Conservation (phyloP, 2,329 filamentous ascomycete species). For the Monilinia fructicola region DNA sequence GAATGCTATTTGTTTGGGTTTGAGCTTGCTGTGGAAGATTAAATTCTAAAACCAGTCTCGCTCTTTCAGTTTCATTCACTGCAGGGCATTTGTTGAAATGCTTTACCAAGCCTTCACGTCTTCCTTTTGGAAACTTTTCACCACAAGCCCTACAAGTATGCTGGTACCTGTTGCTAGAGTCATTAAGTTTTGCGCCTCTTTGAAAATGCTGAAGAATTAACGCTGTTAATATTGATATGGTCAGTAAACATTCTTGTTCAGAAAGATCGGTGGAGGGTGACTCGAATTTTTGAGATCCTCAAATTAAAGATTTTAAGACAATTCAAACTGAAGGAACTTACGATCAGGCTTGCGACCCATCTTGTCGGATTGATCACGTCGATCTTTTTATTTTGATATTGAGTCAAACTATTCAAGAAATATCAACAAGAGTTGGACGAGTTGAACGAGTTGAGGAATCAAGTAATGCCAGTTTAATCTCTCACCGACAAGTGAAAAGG, state of each 20-base stretch:
- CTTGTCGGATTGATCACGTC: background rate
- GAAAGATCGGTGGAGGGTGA: slow-evolving; percentile 5
- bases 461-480: slow-evolving; percentile 21
- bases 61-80: slow-evolving; percentile 70
- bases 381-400: background rate
- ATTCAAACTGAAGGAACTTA: slow-evolving; percentile 24
- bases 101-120: slow-evolving; percentile 76
- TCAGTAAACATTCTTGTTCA: slow-evolving; percentile 24
- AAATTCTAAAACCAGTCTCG: slow-evolving; percentile 70
- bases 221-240: slow-evolving; percentile 28
- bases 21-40: slow-evolving; percentile 50
- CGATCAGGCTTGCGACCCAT: slow-evolving; percentile 37
- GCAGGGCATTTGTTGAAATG: slow-evolving; percentile 86
- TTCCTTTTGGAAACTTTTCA: slow-evolving; percentile 85
- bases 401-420: slow-evolving; percentile 1
- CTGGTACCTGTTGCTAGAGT: slow-evolving; percentile 88
- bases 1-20: slow-evolving; percentile 34
- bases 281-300: slow-evolving; percentile 4
- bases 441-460: slow-evolving; percentile 13
- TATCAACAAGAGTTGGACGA: slow-evolving; percentile 17
- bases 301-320: slow-evolving; percentile 15
- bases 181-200: slow-evolving; percentile 79
- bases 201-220: slow-evolving; percentile 87
- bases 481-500: slow-evolving; percentile 21
- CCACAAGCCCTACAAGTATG: slow-evolving; percentile 88